Conservation (phyloP, 805 yeast genomes). For the Lachancea fermentati region DNA sequence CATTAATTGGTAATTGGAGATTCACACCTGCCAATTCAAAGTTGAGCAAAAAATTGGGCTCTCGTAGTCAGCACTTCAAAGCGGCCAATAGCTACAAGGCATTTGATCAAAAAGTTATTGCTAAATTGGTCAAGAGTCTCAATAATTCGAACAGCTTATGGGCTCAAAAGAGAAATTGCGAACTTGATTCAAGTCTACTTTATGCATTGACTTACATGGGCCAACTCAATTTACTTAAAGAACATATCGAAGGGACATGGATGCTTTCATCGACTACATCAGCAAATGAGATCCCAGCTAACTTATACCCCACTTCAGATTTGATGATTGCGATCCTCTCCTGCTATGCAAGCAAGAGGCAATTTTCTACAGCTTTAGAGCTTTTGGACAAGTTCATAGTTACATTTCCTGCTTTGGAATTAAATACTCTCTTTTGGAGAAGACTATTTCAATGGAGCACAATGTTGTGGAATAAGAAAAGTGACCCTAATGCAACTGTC, state of each 20-base stretch:
- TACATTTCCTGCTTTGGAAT: constrained; percentile 17
- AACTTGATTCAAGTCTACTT: constrained; percentile 21
- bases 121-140: constrained; percentile 12
- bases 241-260: constrained; percentile 20
- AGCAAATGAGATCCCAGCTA: background rate
- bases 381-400: constrained; percentile 18
- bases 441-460: constrained; percentile 18
- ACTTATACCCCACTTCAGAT: constrained; percentile 15
- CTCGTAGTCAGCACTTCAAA: constrained; percentile 2
- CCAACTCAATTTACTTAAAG: constrained; percentile 15
- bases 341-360: constrained; percentile 16
- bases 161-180: constrained; percentile 7
- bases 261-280: constrained; percentile 6
- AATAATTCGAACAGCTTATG: constrained; percentile 10
- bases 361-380: constrained; percentile 13
- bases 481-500: constrained; percentile 14
- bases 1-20: constrained; percentile 19
- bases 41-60: constrained; percentile 6
- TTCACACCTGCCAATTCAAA: constrained; percentile 1
- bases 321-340: constrained; percentile 20
- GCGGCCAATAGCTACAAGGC: constrained; percentile 10
- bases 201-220: constrained; percentile 23
- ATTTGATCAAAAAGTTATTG: constrained; percentile 12
- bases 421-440: constrained; percentile 26
- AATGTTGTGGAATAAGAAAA: constrained; percentile 13